Evolutionary conservation across 176 grass and related monocot species (phyloP).

Genomic region (Phyllostachys edulis): DNA sequence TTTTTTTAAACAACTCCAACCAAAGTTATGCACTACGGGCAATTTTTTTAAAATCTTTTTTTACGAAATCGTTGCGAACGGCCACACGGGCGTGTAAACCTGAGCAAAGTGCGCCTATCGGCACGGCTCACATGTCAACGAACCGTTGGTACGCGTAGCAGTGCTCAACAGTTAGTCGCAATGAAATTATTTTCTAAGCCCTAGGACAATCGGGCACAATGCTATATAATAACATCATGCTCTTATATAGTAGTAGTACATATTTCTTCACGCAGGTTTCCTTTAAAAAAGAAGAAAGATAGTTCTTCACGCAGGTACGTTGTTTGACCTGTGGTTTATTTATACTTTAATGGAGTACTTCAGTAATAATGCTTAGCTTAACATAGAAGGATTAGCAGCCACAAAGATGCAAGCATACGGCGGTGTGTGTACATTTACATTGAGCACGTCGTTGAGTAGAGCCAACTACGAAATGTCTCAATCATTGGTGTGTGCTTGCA

Average conservation of each 20-base stretch:
- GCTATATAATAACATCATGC: not conserved
- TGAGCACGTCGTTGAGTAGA: not conserved
- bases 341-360: not conserved
- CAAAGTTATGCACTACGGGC: too few species aligned
- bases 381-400: not conserved
- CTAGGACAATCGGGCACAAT: not conserved
- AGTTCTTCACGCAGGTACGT: not conserved
- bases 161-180: too few species aligned
- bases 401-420: not conserved
- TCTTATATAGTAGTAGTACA: not conserved
- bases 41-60: too few species aligned
- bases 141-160: too few species aligned
- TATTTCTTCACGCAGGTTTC: not conserved
- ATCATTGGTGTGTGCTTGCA: not conserved
- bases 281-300: not conserved
- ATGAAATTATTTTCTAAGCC: too few species aligned
- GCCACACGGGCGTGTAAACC: too few species aligned
- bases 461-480: not conserved
- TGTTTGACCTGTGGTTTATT: not conserved
- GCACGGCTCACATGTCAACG: too few species aligned
- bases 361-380: not conserved
- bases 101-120: too few species aligned
- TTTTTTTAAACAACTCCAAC: too few species aligned
- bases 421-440: too few species aligned
- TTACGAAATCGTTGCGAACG: too few species aligned